Evolutionary conservation across 768 basidiomycete genomes (phyloP), one percentile per base, ranked within the genome.

Genomic region (Podaxis rugospora): DNA sequence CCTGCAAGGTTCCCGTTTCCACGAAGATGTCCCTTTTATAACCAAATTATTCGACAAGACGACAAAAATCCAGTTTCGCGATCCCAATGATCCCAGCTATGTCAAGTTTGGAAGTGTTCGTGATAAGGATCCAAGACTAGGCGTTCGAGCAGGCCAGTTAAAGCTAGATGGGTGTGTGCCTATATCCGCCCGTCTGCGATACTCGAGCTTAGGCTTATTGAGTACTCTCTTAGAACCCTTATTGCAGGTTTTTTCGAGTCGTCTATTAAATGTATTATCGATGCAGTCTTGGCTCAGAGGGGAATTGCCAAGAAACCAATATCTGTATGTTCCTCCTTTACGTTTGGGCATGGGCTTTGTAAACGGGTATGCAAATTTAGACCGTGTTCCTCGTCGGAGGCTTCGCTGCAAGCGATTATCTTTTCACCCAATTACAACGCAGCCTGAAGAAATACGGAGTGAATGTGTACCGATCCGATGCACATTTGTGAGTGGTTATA

Each of bases 331-430:
- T n/a, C 5, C 36, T 57, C 13, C 37, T 13, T 13, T 10, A 5
- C 18, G 32, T 50, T 16, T 0, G 4, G 27, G 23, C 35, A 13
- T 4, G 47, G n/a, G 32, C 1, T 11, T 3, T 35, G 50, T 47
- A 35, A 5, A 4, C 23, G 5, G 28, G 13, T 18, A 27, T 14
- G 56, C 10, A n/a, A 27, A 27, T 27, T 27, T 44, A 61, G 59
- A 54, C 35, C 25, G 74, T 80, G 23, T 73, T 80, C 42, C 76
- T 87, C 0, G 83, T 86, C 2, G 85, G 85, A 18, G 84, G 84
- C 0, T 86, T 85, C 66, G 80, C 82, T 11, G 82, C 83, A 0
- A 85, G 80, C 58, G 80, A 84, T 55, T 85, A 80, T 75, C 67
- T 86, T 18, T 81, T 76, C 65, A 66, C 71, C 1, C 72, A 74